These are phyloP conservation scores for Ogataea pilisensis DNA, from an alignment of 805 yeast genomes.

Conservation along the genomic window DNA sequence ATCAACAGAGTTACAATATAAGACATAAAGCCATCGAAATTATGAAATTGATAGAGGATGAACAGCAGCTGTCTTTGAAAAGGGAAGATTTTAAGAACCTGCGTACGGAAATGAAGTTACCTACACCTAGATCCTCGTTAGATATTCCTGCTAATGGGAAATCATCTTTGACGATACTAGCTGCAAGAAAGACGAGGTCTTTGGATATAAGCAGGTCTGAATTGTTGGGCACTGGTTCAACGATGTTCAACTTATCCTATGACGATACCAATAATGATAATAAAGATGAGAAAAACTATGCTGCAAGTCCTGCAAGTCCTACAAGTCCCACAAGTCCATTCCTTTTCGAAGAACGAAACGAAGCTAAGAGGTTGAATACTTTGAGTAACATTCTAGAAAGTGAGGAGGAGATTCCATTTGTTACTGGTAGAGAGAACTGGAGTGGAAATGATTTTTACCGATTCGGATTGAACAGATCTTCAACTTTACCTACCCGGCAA, in stretches of 20 bases:
- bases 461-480: constrained; percentile 5
- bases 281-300: too few relatives aligned
- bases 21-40: constrained; percentile 35
- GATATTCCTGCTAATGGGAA: constrained; percentile 18
- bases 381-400: constrained; percentile 18
- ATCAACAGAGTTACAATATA: constrained; percentile 30
- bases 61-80: constrained; percentile 34
- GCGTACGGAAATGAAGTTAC: constrained; percentile 37
- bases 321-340: background rate
- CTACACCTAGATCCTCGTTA: constrained; percentile 26
- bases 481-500: constrained; percentile 9
- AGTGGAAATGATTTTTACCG: background rate
- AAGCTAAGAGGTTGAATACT: too few relatives aligned
- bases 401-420: constrained; percentile 11
- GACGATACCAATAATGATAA: too few relatives aligned
- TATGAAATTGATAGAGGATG: constrained; percentile 29
- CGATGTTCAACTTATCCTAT: too few relatives aligned
- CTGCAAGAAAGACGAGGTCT: constrained; percentile 16
- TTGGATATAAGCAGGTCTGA: constrained; percentile 28
- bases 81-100: constrained; percentile 38
- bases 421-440: too few relatives aligned
- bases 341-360: background rate
- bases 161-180: background rate
- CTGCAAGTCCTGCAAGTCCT: constrained; percentile 11
- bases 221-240: too few relatives aligned